phyloP scores from a whole-genome alignment of 1,284 basidiomycete genomes.

The Austroboletus novae-zelandiae region DNA sequence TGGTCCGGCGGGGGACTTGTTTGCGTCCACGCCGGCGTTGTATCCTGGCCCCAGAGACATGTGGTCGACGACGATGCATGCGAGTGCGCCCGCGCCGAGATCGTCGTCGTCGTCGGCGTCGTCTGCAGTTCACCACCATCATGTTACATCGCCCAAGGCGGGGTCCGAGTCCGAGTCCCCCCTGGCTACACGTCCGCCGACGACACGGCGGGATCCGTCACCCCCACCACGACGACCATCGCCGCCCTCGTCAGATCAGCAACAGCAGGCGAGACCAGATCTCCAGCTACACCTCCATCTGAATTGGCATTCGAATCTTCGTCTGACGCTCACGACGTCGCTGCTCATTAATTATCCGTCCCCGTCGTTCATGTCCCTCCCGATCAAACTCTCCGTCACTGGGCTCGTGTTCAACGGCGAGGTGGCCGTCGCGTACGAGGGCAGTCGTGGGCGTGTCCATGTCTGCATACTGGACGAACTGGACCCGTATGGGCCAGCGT shows the following conservation, averaged over 20 bases:
- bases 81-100: constrained; percentile 13
- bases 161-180: no score
- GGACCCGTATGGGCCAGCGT: constrained; percentile 73
- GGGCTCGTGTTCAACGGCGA: constrained; percentile 87
- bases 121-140: constrained; percentile 23
- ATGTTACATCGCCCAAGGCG: no score
- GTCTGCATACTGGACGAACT: constrained; percentile 85
- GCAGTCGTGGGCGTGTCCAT: constrained; percentile 77
- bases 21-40: constrained; percentile 51
- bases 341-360: constrained; percentile 96
- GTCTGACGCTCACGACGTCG: constrained; percentile 85
- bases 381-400: constrained; percentile 88
- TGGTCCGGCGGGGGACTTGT: constrained; percentile 54
- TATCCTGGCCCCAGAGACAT: constrained; percentile 39
- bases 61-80: constrained; percentile 42
- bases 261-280: constrained; percentile 50
- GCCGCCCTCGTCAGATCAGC: not conserved
- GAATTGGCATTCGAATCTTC: constrained; percentile 75
- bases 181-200: no score
- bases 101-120: constrained; percentile 2
- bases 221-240: not conserved
- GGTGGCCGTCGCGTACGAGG: constrained; percentile 89
- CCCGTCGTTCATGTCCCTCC: constrained; percentile 92
- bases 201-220: no score
- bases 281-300: constrained; percentile 75